A percentile compares a stretch with the other conserved stretches of the same genome.
Evolutionary conservation across 176 grass and related monocot genomes (phyloP).

Genomic region (Chloris gayana): DNA sequence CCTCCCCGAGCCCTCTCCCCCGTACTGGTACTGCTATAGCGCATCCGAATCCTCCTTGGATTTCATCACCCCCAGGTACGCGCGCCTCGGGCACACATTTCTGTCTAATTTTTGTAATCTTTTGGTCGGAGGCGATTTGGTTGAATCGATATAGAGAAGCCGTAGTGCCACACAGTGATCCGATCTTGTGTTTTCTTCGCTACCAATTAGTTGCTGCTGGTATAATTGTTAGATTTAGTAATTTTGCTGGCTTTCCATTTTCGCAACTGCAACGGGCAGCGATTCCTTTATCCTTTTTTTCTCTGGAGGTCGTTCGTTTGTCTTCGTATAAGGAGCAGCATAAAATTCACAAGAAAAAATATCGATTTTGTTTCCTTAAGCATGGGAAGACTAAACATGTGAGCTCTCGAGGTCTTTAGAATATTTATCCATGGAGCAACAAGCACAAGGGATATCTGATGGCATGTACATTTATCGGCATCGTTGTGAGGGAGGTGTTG

Average conservation of each 20-base stretch:
- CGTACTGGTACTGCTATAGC: background rate
- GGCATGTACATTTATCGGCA: slow-evolving; percentile 48
- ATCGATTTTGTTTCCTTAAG: background rate
- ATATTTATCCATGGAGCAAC: slow-evolving; percentile 18
- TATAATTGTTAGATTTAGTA: background rate
- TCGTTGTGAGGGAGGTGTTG: slow-evolving; percentile 30
- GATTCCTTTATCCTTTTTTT: background rate
- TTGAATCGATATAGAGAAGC: slow-evolving; percentile 7
- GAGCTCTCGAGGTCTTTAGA: background rate
- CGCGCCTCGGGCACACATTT: background rate
- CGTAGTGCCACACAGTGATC: background rate
- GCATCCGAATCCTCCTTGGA: background rate
- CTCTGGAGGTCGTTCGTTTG: too few relatives aligned
- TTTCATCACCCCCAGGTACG: slow-evolving; percentile 24
- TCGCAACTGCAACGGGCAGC: background rate
- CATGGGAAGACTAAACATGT: background rate
- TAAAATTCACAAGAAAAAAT: background rate
- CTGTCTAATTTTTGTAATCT: background rate
- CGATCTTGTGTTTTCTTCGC: slow-evolving; percentile 12
- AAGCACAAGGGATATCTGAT: background rate
- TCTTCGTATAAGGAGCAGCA: background rate
- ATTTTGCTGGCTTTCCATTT: slow-evolving; percentile 4
- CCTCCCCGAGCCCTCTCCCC: background rate
- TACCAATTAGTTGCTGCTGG: background rate
- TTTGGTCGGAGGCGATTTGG: background rate